Evolutionary conservation across 2,329 filamentous ascomycete genomes (phyloP).

Genomic region (Fusarium miscanthi): DNA sequence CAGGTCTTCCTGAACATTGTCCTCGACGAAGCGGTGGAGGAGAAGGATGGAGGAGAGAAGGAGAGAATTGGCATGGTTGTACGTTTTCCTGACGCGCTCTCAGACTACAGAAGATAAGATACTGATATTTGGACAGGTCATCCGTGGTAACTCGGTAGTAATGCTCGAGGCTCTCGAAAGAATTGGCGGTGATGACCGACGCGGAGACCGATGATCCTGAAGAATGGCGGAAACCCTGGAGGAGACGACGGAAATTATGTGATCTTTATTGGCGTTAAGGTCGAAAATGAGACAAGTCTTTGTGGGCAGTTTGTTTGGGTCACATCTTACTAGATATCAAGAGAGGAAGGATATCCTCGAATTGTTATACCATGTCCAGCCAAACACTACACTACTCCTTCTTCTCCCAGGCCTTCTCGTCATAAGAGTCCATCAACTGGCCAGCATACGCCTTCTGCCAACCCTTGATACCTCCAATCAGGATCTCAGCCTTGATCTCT

Average conservation of each 20-base stretch:
- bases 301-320: slow-evolving; percentile 36
- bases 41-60: slow-evolving; percentile 92
- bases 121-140: slow-evolving; percentile 70
- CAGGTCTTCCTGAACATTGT: slow-evolving; percentile 99
- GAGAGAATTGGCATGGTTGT: slow-evolving; percentile 92
- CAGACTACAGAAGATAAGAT: not conserved
- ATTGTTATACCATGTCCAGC: slow-evolving; percentile 25
- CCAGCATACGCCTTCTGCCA: slow-evolving; percentile 64
- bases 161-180: slow-evolving; percentile 89
- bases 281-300: slow-evolving; percentile 45
- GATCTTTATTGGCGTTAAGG: slow-evolving; percentile 51
- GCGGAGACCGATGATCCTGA: slow-evolving; percentile 46
- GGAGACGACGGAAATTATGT: slow-evolving; percentile 33
- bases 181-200: slow-evolving; percentile 71
- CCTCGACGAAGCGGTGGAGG: slow-evolving; percentile 94
- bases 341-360: slow-evolving; percentile 39
- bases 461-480: slow-evolving; percentile 65
- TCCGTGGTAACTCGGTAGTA: slow-evolving; percentile 97
- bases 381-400: slow-evolving; percentile 41
- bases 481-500: slow-evolving; percentile 58
- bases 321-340: slow-evolving; percentile 48
- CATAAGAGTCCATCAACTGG: slow-evolving; percentile 62
- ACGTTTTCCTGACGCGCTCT: slow-evolving; percentile 52
- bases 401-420: slow-evolving; percentile 54
- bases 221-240: slow-evolving; percentile 4